phyloP scores from a whole-genome alignment of 768 basidiomycete species.

The Lanmaoa rubissima region DNA sequence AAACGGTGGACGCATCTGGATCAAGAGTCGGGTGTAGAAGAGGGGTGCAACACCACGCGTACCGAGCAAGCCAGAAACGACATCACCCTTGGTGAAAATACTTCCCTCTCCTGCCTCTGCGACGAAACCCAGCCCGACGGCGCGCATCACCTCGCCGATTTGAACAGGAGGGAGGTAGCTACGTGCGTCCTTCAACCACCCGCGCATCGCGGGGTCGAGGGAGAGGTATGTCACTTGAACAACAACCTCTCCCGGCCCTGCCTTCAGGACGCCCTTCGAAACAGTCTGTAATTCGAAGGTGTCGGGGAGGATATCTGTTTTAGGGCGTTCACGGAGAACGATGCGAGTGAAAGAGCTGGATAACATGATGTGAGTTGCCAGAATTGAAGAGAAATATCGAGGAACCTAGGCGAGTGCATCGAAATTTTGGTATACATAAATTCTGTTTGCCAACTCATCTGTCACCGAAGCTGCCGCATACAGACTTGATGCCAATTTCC shows the following conservation, averaged over 20 bases:
- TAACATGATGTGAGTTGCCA: conserved; percentile 12
- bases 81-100: conserved; percentile 60
- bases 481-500: too few relatives aligned
- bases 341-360: conserved; percentile 55
- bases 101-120: conserved; percentile 55
- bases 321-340: conserved; percentile 75
- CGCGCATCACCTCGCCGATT: background rate
- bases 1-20: background rate
- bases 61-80: conserved; percentile 66
- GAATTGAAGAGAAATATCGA: background rate
- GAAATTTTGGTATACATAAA: background rate
- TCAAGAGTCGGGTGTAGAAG: background rate
- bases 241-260: conserved; percentile 54
- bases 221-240: conserved; percentile 79
- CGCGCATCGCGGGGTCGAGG: conserved; percentile 88
- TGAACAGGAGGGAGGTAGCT: conserved; percentile 48
- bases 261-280: conserved; percentile 50
- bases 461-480: too few relatives aligned
- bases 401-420: background rate
- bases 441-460: background rate
- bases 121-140: conserved; percentile 60
- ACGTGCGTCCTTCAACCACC: conserved; percentile 71
- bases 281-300: conserved; percentile 68
- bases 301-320: conserved; percentile 59
- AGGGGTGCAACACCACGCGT: conserved; percentile 17